Evolutionary conservation across 768 basidiomycete genomes (phyloP), one percentile per base, ranked within the genome.

Genomic region (Pleurotus djamor): DNA sequence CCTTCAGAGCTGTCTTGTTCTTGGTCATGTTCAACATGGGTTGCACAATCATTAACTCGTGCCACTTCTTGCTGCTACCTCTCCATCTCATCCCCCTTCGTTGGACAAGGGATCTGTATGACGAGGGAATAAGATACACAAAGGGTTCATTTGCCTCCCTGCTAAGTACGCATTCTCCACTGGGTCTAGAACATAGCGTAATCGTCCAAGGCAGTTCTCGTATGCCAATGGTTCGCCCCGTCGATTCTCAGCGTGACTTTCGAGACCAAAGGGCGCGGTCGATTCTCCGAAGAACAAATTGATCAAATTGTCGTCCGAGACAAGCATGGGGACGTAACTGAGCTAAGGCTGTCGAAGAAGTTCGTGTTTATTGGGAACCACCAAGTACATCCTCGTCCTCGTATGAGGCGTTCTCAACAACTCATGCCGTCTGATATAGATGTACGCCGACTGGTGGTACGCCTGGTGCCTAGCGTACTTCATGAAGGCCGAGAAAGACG

Each of bases 341-440:
- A 77, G 6, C 73, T 98, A 56, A 82, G 86, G 58, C 72, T 97
- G 14, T 93, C 94, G 1, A 83, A 83, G 63, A 88, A 93, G 69
- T 83, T 88, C 36, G 88, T 98, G 28, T 73, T 94, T 62, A 92
- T 95, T 65, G 85, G 92, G 12, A 99, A 99, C 70, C 96, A 99
- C 70, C 96, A 96, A 79, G 93, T 94, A 60, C 48, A 56, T 10
- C 17, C 48, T 38, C 58, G 21, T 7, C 33, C 36, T 37, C 51
- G 5, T 34, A 17, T 48, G 37, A 44, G 21, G 51, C 57, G 59
- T 14, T 16, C 16, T 41, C 36, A 36, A 16, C 34, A 48, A 54
- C 9, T 34, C 28, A 41, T 38, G 16, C 47, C 49, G 41, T 17
- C 8, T 13, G 45, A 28, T 44, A 41, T 59, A 91, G 90, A 78